A percentile compares a stretch with the other conserved stretches of the same genome.
Conservation (phyloP, 768 basidiomycete species). For the Daedalea quercina region DNA sequence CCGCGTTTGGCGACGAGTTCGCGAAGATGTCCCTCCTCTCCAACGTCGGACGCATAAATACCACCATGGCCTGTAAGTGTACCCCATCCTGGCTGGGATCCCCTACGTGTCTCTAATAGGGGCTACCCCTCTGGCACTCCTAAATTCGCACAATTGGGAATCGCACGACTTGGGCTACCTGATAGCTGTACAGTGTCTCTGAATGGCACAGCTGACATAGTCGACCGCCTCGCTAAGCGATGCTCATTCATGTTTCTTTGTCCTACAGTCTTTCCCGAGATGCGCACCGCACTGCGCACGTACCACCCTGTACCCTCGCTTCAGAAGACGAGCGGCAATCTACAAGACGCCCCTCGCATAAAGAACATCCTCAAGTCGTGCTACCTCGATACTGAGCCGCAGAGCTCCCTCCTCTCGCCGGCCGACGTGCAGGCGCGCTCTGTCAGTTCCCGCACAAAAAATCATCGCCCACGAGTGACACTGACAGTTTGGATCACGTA, state of each 20-base stretch:
- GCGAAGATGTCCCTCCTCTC: conserved; percentile 69
- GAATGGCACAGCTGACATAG: not conserved
- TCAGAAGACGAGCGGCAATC: conserved; percentile 60
- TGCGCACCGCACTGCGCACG: conserved; percentile 69
- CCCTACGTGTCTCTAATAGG: not conserved
- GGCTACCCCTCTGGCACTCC: not conserved
- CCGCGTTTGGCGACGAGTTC: conserved; percentile 58
- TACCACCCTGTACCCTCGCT: conserved; percentile 75
- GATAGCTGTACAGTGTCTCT: not conserved
- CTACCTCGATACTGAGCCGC: conserved; percentile 39
- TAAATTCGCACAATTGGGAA: not conserved
- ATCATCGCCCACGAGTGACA: not conserved
- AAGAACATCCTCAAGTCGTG: conserved; percentile 68
- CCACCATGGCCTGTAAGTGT: conserved; percentile 73
- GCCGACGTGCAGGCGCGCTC: conserved; percentile 47
- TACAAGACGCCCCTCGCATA: conserved; percentile 75
- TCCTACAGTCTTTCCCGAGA: conserved; percentile 66
- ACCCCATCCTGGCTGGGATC: not conserved
- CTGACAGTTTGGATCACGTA: conserved; percentile 13
- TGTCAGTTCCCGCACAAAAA: conserved; percentile 30
- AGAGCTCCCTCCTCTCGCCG: conserved; percentile 43
- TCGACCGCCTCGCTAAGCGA: not conserved
- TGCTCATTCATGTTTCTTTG: not conserved
- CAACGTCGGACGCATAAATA: conserved; percentile 77
- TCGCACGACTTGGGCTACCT: not conserved